Percentiles rank a stretch among this genome's conserved stretches.
Evolutionary conservation across 495 filamentous ascomycete genomes (phyloP).

Genomic region (Hyaloscypha hepaticicola): DNA sequence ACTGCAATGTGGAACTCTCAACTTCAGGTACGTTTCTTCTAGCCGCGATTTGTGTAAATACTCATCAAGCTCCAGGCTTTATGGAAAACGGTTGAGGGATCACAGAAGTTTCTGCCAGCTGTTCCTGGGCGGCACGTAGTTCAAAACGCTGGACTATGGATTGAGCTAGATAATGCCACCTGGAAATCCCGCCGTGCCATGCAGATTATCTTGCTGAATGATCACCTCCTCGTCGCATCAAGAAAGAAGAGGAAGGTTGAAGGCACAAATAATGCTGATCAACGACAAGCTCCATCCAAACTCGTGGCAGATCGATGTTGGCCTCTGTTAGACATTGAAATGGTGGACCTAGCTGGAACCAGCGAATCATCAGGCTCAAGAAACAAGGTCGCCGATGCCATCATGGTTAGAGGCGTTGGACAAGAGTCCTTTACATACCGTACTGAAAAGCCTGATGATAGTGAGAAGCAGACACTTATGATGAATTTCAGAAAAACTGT

Average conservation of each 20-base stretch:
- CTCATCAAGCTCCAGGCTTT: constrained; percentile 50
- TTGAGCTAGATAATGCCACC: constrained; percentile 94
- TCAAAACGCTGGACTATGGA: constrained; percentile 85
- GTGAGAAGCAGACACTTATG: constrained; percentile 76
- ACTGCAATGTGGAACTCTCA: constrained; percentile 94
- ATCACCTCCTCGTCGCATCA: constrained; percentile 87
- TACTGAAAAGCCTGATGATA: constrained; percentile 68
- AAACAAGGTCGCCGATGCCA: constrained; percentile 77
- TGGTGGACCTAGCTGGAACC: constrained; percentile 77
- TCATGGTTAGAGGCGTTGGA: constrained; percentile 83
- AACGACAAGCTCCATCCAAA: constrained; percentile 62
- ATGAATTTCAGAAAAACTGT: constrained; percentile 87
- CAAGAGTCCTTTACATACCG: constrained; percentile 91
- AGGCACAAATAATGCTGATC: constrained; percentile 47
- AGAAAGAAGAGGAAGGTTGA: constrained; percentile 88
- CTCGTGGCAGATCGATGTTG: constrained; percentile 92
- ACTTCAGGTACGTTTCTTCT: constrained; percentile 44
- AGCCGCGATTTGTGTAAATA: constrained; percentile 22
- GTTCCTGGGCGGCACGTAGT: constrained; percentile 89
- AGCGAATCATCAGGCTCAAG: constrained; percentile 54
- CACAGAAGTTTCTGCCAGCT: constrained; percentile 93
- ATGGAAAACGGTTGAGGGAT: constrained; percentile 94
- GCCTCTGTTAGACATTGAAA: constrained; percentile 89
- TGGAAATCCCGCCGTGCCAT: constrained; percentile 86
- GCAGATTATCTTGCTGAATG: constrained; percentile 89